phyloP scores from a whole-genome alignment of 192 early-diverging fungal species.

The Pilobolus umbonatus region DNA sequence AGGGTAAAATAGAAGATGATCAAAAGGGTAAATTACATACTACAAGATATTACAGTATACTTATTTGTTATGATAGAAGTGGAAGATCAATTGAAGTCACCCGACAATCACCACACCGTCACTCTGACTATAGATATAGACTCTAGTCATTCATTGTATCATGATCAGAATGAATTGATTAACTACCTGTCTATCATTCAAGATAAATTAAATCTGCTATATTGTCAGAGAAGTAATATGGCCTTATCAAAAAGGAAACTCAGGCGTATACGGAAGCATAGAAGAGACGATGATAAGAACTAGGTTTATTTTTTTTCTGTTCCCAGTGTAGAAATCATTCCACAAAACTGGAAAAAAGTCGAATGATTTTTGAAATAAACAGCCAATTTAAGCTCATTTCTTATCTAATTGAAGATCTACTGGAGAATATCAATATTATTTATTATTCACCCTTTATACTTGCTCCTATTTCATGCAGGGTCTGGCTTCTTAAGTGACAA shows the following conservation, averaged over 20 bases:
- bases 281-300: constrained; percentile 7
- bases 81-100: neutral
- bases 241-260: neutral
- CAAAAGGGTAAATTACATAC: neutral
- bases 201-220: constrained; percentile 19
- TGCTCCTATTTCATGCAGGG: too few species aligned
- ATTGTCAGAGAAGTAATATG: neutral
- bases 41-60: neutral
- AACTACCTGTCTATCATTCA: constrained; percentile 25
- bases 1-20: neutral
- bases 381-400: too few species aligned
- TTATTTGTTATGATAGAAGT: neutral
- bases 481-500: too few species aligned
- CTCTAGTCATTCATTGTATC: neutral
- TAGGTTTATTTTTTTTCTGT: neutral
- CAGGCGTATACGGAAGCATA: neutral
- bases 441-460: too few species aligned
- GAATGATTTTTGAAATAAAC: too few species aligned
- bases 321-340: too few species aligned
- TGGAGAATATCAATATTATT: too few species aligned
- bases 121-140: constrained; percentile 16
- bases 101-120: neutral
- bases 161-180: constrained; percentile 21
- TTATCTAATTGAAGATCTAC: too few species aligned
- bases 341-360: too few species aligned